Evolutionary conservation across 352 stramenopile genomes (phyloP).

Genomic region (Blastocystis sp.): DNA sequence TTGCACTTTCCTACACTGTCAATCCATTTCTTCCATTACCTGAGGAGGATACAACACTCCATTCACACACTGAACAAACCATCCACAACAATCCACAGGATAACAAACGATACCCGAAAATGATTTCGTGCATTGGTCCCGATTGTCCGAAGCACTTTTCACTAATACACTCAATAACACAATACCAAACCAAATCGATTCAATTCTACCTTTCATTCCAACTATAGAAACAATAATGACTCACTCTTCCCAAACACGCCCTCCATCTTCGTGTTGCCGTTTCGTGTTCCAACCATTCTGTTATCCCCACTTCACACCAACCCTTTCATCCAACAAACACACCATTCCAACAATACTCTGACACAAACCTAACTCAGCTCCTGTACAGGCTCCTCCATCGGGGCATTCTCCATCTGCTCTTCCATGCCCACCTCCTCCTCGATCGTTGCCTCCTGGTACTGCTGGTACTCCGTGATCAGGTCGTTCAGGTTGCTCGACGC

Average conservation of each 20-base stretch:
- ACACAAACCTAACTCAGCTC: background rate
- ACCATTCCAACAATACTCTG: background rate
- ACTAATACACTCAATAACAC: background rate
- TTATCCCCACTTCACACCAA: background rate
- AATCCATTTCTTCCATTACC: background rate
- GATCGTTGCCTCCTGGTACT: constrained; percentile 98
- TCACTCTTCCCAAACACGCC: background rate
- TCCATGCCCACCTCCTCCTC: constrained; percentile 76
- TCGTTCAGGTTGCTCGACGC: constrained; percentile 99
- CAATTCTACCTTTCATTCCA: background rate
- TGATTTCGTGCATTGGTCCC: background rate
- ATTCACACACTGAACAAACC: constrained; percentile 49
- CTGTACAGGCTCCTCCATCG: background rate
- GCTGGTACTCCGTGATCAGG: constrained; percentile 99
- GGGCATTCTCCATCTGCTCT: background rate
- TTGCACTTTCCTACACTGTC: background rate
- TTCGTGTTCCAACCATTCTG: background rate
- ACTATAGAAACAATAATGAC: background rate
- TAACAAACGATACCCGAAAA: constrained; percentile 48
- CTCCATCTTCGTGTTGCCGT: background rate
- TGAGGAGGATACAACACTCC: constrained; percentile 40
- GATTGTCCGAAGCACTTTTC: background rate
- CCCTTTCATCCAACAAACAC: background rate
- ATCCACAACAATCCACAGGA: constrained; percentile 28
- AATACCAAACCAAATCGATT: background rate